Conservation (phyloP, 768 basidiomycete genomes). For the Clitopilus hobsonii region DNA sequence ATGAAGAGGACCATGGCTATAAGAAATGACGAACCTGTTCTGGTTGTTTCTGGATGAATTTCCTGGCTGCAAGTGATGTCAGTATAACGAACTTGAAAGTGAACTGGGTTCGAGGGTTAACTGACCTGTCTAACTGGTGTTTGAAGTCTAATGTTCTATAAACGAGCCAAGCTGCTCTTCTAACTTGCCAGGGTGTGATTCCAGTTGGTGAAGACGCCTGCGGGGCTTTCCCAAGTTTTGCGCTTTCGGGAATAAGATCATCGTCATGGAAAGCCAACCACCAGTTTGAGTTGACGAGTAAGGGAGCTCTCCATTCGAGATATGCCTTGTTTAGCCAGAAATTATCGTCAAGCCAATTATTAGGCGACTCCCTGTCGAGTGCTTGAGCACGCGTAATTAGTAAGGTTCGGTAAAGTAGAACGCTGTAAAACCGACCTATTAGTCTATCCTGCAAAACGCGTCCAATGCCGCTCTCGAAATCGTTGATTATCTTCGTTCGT, state of each 20-base stretch:
- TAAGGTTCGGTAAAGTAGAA: slow-evolving; percentile 3
- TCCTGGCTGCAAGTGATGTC: too few species aligned
- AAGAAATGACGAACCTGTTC: slow-evolving; percentile 45
- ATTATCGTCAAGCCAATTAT: slow-evolving; percentile 94
- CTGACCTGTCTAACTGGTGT: slow-evolving; percentile 54
- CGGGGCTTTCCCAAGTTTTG: slow-evolving; percentile 23
- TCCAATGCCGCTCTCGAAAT: slow-evolving; percentile 72
- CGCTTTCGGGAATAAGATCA: slow-evolving; percentile 45
- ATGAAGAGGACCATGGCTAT: background rate
- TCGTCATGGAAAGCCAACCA: slow-evolving; percentile 88
- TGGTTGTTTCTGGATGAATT: slow-evolving; percentile 63
- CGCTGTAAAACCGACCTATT: slow-evolving; percentile 51
- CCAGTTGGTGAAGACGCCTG: slow-evolving; percentile 34
- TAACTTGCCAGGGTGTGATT: slow-evolving; percentile 79
- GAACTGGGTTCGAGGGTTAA: slow-evolving; percentile 6
- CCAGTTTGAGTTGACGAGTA: slow-evolving; percentile 93
- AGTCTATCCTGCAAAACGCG: slow-evolving; percentile 66
- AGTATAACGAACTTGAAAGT: too few species aligned
- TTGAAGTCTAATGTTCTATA: slow-evolving; percentile 73
- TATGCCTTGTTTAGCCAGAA: slow-evolving; percentile 90
- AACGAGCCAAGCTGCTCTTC: slow-evolving; percentile 79
- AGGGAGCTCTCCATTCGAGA: slow-evolving; percentile 79
- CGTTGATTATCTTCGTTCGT: slow-evolving; percentile 55
- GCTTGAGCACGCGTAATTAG: slow-evolving; percentile 38
- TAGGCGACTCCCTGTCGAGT: slow-evolving; percentile 75